phyloP scores from a whole-genome alignment of 2,329 filamentous ascomycete genomes.

The Eutypella sp. region DNA sequence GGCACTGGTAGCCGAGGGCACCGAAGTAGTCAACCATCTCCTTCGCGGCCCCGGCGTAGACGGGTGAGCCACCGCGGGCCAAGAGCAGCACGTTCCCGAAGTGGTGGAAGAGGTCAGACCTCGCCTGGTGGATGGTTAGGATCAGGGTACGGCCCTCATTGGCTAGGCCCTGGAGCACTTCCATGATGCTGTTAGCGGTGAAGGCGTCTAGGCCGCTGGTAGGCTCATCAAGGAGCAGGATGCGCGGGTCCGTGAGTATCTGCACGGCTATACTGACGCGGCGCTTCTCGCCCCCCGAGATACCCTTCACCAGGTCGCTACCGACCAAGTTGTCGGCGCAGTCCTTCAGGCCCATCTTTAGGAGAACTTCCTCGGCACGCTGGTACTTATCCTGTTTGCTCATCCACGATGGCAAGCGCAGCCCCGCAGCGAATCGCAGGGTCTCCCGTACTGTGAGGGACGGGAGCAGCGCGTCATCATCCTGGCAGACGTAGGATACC shows the following conservation, averaged over 20 bases:
- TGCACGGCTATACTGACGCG: conserved; percentile 75
- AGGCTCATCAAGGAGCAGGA: conserved; percentile 71
- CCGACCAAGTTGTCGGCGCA: conserved; percentile 73
- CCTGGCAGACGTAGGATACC: conserved; percentile 73
- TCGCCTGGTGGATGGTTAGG: conserved; percentile 73
- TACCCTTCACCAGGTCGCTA: conserved; percentile 68
- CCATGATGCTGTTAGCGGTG: conserved; percentile 71
- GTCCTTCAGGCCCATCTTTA: conserved; percentile 74
- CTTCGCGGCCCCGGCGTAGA: conserved; percentile 59
- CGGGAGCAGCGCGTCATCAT: conserved; percentile 69
- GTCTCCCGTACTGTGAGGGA: conserved; percentile 74
- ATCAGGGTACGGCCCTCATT: conserved; percentile 70
- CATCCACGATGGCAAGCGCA: conserved; percentile 68
- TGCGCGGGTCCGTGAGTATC: conserved; percentile 67
- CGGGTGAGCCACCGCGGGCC: conserved; percentile 62
- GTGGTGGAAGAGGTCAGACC: conserved; percentile 65
- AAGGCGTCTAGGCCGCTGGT: conserved; percentile 74
- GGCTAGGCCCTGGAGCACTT: conserved; percentile 65
- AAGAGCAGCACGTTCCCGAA: conserved; percentile 70
- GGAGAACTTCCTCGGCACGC: conserved; percentile 64
- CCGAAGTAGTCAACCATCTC: conserved; percentile 64
- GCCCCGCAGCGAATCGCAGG: conserved; percentile 63
- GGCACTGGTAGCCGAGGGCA: conserved; percentile 57
- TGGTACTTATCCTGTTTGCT: conserved; percentile 60
- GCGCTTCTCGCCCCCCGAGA: conserved; percentile 74